Base-by-base conservation (phyloP, 1,139 yeast genomes). In the Pichia terricola region DNA sequence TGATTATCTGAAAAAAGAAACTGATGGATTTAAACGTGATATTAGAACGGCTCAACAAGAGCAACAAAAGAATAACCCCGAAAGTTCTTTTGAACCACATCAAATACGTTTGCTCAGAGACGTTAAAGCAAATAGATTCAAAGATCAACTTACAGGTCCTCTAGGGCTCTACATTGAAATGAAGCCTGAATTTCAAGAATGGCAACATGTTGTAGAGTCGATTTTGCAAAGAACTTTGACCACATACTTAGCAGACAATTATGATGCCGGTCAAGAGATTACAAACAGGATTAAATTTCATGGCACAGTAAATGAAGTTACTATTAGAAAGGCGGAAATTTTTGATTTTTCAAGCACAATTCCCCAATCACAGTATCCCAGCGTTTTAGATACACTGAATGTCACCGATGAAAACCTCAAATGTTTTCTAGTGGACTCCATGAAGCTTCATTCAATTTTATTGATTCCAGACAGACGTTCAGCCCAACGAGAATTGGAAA, bases 231-330 rank as follows among this genome's bases (percentile, higher is more conserved):
- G 67, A 16, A 62, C 76, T 0, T 61, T 86, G 22, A 77, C 72
- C 39, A 69, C 88, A 0, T 88, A 86, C 60, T 68, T 85, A 34
- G 96, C 86, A 1, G 68, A 73, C 37, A 75, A 74, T 55, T 75
- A 71, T 41, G 69, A 69, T 37, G 98, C 91, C 58, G 72, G 81
- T 44, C 62, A 63, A 35, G 48, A 64, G 4, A 62, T 91, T 28
- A 66, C 67, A 11, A 49, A 59, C 0, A 61, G 82, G 4, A 63
- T 83, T 51, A 61, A 60, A 38, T 56, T 58, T 28, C 64, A n/a
- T n/a, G n/a, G n/a, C n/a, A n/a, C n/a, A n/a, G n/a, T n/a, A n/a
- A n/a, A n/a, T 37, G 64, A 67, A 8, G 71, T 86, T 16, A 66
- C 79, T 33, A 73, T 76, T 0, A 70, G 94, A 50, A 69, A 63